Evolutionary conservation across 164 flowering plant genomes (phyloP), one percentile per base, ranked within the genome.

Genomic region (Piper betle): DNA sequence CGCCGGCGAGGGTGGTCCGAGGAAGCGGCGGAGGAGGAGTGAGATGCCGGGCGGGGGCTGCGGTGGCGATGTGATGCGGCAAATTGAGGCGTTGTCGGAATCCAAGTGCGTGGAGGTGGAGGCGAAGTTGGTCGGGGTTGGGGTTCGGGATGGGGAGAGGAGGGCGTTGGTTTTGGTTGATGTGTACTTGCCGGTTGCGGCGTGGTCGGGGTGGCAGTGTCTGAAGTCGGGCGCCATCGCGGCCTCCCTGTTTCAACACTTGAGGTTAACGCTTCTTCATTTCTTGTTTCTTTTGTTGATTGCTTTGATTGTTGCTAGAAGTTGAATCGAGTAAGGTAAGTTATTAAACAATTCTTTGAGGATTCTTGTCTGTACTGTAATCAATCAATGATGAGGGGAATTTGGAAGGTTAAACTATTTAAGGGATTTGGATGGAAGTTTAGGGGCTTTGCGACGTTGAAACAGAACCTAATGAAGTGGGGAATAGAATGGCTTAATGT

Each of bases 191-290:
- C 94, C 88, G 5, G 8, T 82, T 43, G 79, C 68, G 13, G 42
- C 81, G 75, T 84, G 84, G 87, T 67, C 78, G 5, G 97, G 96
- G 0, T 87, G 96, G 94, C 98, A 90, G 74, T 93, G 90, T 53
- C 92, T 91, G 1, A 74, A 57, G 62, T 79, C 79, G 0, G 71
- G 74, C 0, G 55, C 85, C 0, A 57, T 66, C 4, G 96, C 94
- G 5, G 96, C 83, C 25, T 73, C 88, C 8, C 63, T 93, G 52
- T 88, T 84, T 62, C 63, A 74, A 61, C 98, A 90, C 68, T 65
- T 88, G 75, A 93, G 97, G 97, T 93, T 25, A 53, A 33, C 59
- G 19, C 37, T 41, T 33, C 3, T 68, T 5, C 58, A 8, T 10
- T 10, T 3, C 18, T 62, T 55, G 9, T 5, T 12, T 16, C 13